Evolutionary conservation across 129 eudicot genomes (phyloP), one percentile per base, ranked within the genome.

Genomic region (Lactuca saligna): DNA sequence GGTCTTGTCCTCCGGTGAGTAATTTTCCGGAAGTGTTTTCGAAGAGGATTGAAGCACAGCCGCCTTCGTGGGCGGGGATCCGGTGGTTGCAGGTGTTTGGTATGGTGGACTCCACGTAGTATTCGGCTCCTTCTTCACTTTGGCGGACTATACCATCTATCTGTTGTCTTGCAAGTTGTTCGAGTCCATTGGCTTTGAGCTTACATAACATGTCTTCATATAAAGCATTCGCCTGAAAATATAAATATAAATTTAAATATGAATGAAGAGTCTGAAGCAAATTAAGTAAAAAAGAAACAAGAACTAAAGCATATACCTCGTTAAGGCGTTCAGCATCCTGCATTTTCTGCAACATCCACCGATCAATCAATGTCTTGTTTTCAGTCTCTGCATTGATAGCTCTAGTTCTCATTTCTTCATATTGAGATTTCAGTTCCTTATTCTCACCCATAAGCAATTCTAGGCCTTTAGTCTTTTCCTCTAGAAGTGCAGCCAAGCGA

Each of bases 141-240:
- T 73, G 98, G 61, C 98, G 95, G 63, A 92, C 95, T 56, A 92
- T 85, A 44, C 98, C 98, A 59, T 92, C 98, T 51, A 92, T 95
- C 81, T 92, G 96, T 69, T 82, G 85, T 57, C 84, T 81, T 16
- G 98, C 96, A 29, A 88, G 90, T 79, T 81, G 86, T 61, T 84
- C 83, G 44, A 92, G 84, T 61, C 88, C 81, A 68, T 79, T 87
- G 68, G 88, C 89, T 76, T 86, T 92, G 17, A 86, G 65, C 65
- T 81, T 81, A 60, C 74, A 84, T 42, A 84, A 78, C 92, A 93
- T 89, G 74, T 89, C 98, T 74, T 85, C 92, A 42, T 86, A 89
- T 17, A 89, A 44, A 32, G 96, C 91, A 81, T 93, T 93, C 17
- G 82, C 98, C 98, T 93, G 71, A 25, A 25, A 25, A 17, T 61